These are phyloP conservation scores for Hirsutella thompsonii DNA, from an alignment of 2,329 filamentous ascomycete genomes.

Conservation along the genomic window DNA sequence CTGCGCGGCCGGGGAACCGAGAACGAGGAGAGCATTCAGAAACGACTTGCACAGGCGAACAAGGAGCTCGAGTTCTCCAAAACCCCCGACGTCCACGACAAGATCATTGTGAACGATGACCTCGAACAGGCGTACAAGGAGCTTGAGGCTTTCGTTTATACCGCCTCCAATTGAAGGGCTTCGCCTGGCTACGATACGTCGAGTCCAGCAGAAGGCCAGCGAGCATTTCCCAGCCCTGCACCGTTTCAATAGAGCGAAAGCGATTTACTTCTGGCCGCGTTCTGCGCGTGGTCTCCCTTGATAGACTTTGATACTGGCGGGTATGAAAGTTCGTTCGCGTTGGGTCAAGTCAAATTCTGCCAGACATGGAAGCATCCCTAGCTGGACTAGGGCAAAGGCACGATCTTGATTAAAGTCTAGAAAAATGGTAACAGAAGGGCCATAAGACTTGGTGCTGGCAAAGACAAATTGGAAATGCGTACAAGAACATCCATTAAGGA, in stretches of 20 bases:
- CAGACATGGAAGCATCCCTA: not conserved
- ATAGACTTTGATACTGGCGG: no score
- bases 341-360: no score
- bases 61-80: constrained; percentile 63
- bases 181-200: not conserved
- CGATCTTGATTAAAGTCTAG: constrained; percentile 24
- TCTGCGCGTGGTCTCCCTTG: no score
- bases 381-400: constrained; percentile 14
- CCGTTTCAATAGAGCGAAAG: no score
- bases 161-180: constrained; percentile 7
- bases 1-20: constrained; percentile 69
- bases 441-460: constrained; percentile 22
- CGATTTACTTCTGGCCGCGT: no score
- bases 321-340: no score
- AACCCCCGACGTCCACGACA: constrained; percentile 41
- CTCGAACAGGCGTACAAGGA: constrained; percentile 38
- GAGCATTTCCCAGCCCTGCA: no score
- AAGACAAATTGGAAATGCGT: constrained; percentile 21
- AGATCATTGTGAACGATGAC: constrained; percentile 27
- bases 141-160: constrained; percentile 37
- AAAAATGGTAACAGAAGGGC: constrained; percentile 22
- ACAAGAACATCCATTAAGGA: constrained; percentile 9
- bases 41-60: constrained; percentile 58
- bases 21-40: constrained; percentile 55
- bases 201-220: not conserved